These are phyloP conservation scores for Monosporascus cannonballus DNA, from an alignment of 2,329 filamentous ascomycete genomes.

Conservation along the genomic window DNA sequence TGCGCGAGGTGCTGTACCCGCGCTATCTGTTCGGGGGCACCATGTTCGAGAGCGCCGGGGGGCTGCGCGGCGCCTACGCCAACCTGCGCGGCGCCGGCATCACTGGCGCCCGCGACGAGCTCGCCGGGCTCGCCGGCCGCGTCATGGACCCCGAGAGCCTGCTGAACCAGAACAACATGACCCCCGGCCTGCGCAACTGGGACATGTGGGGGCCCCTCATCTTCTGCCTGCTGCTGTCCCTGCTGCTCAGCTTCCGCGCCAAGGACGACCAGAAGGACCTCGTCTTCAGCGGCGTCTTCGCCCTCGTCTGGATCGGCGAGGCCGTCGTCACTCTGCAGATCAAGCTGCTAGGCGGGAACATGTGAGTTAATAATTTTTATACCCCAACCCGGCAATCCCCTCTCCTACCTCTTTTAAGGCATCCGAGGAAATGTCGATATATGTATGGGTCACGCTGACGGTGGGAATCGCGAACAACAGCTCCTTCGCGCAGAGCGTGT, in stretches of 20 bases:
- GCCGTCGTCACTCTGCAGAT: conserved; percentile 97
- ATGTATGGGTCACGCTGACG: neutral
- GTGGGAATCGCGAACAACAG: conserved; percentile 41
- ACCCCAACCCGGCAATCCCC: neutral
- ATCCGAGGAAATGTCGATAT: neutral
- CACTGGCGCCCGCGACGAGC: conserved; percentile 54
- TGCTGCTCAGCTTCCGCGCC: conserved; percentile 81
- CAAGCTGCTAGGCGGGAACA: conserved; percentile 90
- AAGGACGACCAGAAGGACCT: conserved; percentile 73
- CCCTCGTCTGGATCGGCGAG: conserved; percentile 94
- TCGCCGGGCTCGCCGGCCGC: conserved; percentile 54
- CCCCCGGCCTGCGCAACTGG: conserved; percentile 88
- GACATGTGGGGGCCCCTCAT: conserved; percentile 96
- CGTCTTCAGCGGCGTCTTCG: conserved; percentile 95
- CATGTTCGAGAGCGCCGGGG: conserved; percentile 51
- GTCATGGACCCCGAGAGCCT: conserved; percentile 59
- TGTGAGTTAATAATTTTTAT: conserved; percentile 55
- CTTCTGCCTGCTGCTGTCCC: conserved; percentile 83
- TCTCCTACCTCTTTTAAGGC: neutral
- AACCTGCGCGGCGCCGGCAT: conserved; percentile 54
- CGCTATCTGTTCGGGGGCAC: conserved; percentile 78
- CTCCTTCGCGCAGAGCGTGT: conserved; percentile 95
- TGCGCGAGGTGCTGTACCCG: conserved; percentile 94
- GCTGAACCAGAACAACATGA: conserved; percentile 65
- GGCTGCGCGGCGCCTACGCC: conserved; percentile 55